These are phyloP conservation scores for Jackrogersella multiformis DNA, from an alignment of 495 filamentous ascomycete genomes.

Conservation along the genomic window DNA sequence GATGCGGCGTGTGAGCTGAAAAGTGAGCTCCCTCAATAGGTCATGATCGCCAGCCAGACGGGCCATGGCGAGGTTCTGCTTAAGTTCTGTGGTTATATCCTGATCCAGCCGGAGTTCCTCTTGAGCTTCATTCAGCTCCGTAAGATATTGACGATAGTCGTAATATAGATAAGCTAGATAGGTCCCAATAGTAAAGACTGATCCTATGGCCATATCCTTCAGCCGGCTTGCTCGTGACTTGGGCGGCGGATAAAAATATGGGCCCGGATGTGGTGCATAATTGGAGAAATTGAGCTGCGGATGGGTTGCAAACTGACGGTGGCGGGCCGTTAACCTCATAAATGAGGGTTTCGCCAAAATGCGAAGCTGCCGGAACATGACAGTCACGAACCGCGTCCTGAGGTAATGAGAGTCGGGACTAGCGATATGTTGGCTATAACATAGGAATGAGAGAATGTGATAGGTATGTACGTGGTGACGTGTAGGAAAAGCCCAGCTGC, in stretches of 20 bases:
- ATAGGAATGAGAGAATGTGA: neutral
- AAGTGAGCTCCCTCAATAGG: slow-evolving; percentile 2
- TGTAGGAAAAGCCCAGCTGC: neutral
- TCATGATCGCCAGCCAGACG: slow-evolving; percentile 3
- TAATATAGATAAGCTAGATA: neutral
- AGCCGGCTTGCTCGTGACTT: slow-evolving; percentile 10
- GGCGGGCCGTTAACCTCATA: neutral
- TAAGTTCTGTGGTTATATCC: neutral
- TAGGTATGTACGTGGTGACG: neutral
- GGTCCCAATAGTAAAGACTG: neutral
- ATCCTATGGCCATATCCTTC: slow-evolving; percentile 14
- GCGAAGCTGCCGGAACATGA: slow-evolving; percentile 10
- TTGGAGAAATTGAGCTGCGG: slow-evolving; percentile 5
- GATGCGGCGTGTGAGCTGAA: neutral
- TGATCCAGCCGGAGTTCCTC: neutral
- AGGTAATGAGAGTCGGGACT: neutral
- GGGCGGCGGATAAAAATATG: slow-evolving; percentile 13
- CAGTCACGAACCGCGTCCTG: neutral
- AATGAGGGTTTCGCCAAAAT: neutral
- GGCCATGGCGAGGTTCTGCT: neutral
- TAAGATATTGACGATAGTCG: neutral
- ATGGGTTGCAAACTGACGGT: slow-evolving; percentile 1
- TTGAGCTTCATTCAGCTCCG: neutral
- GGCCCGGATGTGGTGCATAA: slow-evolving; percentile 4
- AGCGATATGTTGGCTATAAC: neutral